phyloP scores from a whole-genome alignment of 192 early-diverging fungal genomes.

The Coemansia sp. region DNA sequence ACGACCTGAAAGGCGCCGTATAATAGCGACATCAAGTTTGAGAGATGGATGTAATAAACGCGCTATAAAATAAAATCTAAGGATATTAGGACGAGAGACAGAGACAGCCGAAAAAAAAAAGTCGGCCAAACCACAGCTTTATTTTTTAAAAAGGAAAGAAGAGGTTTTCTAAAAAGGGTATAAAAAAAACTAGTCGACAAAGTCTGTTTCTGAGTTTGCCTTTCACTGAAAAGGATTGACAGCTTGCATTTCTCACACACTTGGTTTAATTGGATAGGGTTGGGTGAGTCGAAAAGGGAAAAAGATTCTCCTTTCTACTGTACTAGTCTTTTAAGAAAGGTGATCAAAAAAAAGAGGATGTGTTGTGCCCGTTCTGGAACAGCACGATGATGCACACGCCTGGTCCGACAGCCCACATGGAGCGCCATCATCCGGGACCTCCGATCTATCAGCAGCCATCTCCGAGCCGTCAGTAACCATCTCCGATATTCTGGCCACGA shows the following conservation, averaged over 20 bases:
- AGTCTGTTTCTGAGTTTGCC: not conserved
- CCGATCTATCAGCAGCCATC: too few species aligned
- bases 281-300: not conserved
- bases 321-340: not conserved
- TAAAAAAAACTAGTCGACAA: not conserved
- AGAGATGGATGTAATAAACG: not conserved
- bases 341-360: not conserved
- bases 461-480: too few species aligned
- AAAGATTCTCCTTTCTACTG: not conserved
- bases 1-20: constrained; percentile 8
- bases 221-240: not conserved
- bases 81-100: not conserved
- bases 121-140: not conserved
- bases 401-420: too few species aligned
- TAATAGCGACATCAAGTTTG: not conserved
- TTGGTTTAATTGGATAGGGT: not conserved
- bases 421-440: too few species aligned
- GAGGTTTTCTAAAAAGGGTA: not conserved
- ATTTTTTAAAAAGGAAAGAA: not conserved
- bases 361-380: not conserved
- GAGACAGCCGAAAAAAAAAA: not conserved
- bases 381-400: too few species aligned
- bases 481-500: too few species aligned
- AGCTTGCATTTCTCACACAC: not conserved
- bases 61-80: not conserved